Conservation (phyloP, 164 flowering plant genomes). For the Euptelea pleiosperma region DNA sequence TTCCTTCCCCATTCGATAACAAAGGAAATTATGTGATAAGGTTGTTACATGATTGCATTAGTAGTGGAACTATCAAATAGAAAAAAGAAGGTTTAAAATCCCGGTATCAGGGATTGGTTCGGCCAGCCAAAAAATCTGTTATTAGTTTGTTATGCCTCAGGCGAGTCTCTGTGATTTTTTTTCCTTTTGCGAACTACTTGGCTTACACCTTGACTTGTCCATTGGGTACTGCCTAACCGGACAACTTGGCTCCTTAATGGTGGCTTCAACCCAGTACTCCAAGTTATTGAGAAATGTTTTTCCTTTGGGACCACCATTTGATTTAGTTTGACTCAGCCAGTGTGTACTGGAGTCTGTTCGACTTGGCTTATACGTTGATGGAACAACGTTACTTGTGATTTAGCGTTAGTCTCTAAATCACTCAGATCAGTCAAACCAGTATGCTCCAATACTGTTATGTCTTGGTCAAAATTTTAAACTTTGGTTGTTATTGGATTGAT, state of each 20-base stretch:
- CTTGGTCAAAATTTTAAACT: no score
- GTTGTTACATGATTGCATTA: conserved; percentile 28
- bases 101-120: neutral
- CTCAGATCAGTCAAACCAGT: no score
- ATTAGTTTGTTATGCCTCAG: no score
- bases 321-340: neutral
- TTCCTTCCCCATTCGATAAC: conserved; percentile 88
- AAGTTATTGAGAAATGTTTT: no score
- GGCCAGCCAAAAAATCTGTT: no score
- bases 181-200: neutral
- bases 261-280: neutral
- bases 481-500: neutral
- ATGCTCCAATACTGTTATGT: no score
- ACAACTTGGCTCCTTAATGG: neutral
- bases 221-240: neutral
- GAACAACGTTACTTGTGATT: no score
- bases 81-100: neutral
- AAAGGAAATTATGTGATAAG: conserved; percentile 93
- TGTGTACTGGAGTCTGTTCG: neutral
- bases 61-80: no score
- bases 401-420: no score
- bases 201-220: neutral
- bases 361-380: no score
- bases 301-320: neutral
- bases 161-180: no score